A percentile compares a stretch with the other conserved stretches of the same genome.
Conservation (phyloP, 2,329 filamentous ascomycete species). For the Trichoderma oligosporum region DNA sequence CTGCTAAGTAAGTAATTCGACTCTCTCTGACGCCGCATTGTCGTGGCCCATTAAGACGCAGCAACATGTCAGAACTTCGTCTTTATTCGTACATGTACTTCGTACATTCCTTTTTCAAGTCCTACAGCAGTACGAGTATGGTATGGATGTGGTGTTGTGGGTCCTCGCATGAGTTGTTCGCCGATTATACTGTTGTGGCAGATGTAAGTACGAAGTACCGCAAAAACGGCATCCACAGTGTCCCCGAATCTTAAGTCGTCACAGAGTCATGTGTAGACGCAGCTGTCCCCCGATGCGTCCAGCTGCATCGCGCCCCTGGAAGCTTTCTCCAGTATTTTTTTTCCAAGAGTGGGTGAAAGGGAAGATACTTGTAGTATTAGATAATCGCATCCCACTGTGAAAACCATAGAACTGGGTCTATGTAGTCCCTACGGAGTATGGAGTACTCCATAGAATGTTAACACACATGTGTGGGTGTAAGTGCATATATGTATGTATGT, state of each 20-base stretch:
- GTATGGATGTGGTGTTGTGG: neutral
- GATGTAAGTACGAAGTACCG: neutral
- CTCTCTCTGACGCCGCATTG: neutral
- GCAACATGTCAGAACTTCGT: neutral
- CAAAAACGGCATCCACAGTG: neutral
- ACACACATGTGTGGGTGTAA: neutral
- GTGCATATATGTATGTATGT: neutral
- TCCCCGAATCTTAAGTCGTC: neutral
- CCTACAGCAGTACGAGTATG: too few species aligned
- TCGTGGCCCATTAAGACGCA: neutral
- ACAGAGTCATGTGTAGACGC: neutral
- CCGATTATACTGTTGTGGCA: neutral
- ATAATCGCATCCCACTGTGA: neutral
- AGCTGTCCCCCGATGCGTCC: neutral
- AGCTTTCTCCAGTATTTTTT: neutral
- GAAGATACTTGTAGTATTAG: too few species aligned
- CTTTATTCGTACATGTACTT: neutral
- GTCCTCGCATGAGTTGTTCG: constrained; percentile 1
- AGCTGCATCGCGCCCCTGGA: neutral
- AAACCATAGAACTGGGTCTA: constrained; percentile 4
- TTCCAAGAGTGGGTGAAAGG: neutral
- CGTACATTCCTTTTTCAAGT: neutral
- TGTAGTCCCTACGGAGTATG: neutral
- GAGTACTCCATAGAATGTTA: neutral
- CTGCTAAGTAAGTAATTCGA: neutral